Percentiles rank a stretch among this genome's conserved stretches.
Evolutionary conservation across 2,329 filamentous ascomycete species (phyloP).

Genomic region (Epichloe coenophiala): DNA sequence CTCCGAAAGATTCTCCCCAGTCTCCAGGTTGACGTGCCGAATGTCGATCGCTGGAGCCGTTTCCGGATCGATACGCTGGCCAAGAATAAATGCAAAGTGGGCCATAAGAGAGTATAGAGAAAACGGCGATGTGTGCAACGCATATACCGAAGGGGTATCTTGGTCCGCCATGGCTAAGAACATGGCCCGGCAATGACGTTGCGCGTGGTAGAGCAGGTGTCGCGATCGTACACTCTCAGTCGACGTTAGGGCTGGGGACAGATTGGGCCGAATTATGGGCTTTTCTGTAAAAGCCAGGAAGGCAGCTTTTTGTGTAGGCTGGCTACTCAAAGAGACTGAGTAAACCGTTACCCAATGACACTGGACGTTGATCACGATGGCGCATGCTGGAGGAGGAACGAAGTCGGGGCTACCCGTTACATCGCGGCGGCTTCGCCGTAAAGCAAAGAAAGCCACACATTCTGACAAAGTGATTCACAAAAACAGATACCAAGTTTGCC

Average conservation of each 20-base stretch:
- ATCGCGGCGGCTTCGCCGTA: conserved; percentile 5
- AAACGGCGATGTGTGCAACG: no score
- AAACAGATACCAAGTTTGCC: no score
- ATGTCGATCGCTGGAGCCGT: no score
- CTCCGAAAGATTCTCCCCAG: conserved; percentile 8
- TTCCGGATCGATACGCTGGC: no score
- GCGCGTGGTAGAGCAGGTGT: no score
- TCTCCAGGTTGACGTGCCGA: no score
- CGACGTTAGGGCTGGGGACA: background rate
- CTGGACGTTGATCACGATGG: background rate
- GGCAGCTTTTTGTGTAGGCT: background rate
- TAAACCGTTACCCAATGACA: background rate
- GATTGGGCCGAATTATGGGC: background rate
- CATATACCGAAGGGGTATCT: no score
- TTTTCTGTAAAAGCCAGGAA: background rate
- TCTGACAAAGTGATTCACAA: background rate
- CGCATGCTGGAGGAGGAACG: background rate
- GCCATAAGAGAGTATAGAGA: no score
- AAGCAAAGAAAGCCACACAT: background rate
- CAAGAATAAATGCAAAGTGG: no score
- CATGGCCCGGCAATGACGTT: background rate
- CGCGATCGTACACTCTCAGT: background rate
- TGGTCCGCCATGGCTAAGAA: background rate
- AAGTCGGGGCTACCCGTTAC: conserved; percentile 2
- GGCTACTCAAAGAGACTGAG: background rate